A percentile compares a stretch with the other conserved stretches of the same genome.
phyloP scores from a whole-genome alignment of 2,329 filamentous ascomycete species.

The Albifimbria verrucaria region DNA sequence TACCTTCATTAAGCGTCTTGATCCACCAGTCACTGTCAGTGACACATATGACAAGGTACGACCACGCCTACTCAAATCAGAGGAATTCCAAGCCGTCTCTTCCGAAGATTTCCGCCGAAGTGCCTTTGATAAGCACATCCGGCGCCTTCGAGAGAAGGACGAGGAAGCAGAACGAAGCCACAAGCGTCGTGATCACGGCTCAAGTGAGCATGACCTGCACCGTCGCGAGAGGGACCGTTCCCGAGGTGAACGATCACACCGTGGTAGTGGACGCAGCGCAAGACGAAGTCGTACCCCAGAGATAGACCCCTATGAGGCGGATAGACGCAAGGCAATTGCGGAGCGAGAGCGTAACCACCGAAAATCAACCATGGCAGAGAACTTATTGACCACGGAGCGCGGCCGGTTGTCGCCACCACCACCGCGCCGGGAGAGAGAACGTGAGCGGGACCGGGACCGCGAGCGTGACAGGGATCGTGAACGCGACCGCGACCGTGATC shows the following conservation, averaged over 20 bases:
- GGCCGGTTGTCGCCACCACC: slow-evolving; percentile 40
- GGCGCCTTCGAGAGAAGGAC: slow-evolving; percentile 86
- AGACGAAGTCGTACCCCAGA: slow-evolving; percentile 85
- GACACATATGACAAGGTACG: slow-evolving; percentile 91
- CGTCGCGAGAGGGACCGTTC: slow-evolving; percentile 60
- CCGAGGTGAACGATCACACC: slow-evolving; percentile 62
- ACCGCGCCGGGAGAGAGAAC: slow-evolving; percentile 34
- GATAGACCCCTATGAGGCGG: slow-evolving; percentile 89
- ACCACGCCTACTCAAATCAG: slow-evolving; percentile 71
- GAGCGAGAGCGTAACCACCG: slow-evolving; percentile 92
- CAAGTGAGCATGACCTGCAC: slow-evolving; percentile 48
- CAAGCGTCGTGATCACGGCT: slow-evolving; percentile 55
- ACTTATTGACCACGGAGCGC: slow-evolving; percentile 51
- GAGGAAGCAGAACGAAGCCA: slow-evolving; percentile 70
- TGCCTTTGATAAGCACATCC: slow-evolving; percentile 90
- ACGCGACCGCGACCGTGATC: slow-evolving; percentile 33
- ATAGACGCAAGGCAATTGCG: slow-evolving; percentile 87
- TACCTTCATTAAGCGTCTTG: slow-evolving; percentile 82
- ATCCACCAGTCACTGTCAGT: slow-evolving; percentile 72
- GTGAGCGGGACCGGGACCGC: slow-evolving; percentile 30
- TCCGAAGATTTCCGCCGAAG: slow-evolving; percentile 78
- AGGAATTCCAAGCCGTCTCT: slow-evolving; percentile 80
- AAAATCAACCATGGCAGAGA: slow-evolving; percentile 70
- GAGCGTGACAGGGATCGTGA: slow-evolving; percentile 33
- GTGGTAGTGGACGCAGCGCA: slow-evolving; percentile 50